Percentiles rank a stretch among this genome's conserved stretches.
Conservation (phyloP, 225 moss, liverwort and hornwort species). For the Physcomitrium patens region DNA sequence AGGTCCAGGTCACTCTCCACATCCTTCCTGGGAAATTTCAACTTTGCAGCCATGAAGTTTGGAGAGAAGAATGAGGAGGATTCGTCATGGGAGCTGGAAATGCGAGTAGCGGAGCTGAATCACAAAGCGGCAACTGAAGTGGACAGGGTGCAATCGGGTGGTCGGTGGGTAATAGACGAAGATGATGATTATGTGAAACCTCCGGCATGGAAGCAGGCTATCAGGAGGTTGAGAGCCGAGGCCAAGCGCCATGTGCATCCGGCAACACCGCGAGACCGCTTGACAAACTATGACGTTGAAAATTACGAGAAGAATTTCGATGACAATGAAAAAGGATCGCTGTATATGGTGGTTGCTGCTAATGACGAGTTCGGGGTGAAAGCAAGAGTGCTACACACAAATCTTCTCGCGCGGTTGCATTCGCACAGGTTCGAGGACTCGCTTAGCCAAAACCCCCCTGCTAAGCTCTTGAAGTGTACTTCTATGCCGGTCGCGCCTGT, state of each 20-base stretch:
- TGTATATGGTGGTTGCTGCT: constrained; percentile 18
- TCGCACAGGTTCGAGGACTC: constrained; percentile 33
- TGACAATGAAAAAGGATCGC: constrained; percentile 16
- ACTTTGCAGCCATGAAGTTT: constrained; percentile 35
- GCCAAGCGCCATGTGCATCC: constrained; percentile 49
- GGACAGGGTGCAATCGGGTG: constrained; percentile 32
- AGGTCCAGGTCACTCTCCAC: constrained; percentile 32
- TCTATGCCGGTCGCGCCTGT: constrained; percentile 36
- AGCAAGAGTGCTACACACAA: constrained; percentile 42
- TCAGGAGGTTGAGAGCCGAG: constrained; percentile 46
- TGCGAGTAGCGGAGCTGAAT: constrained; percentile 44
- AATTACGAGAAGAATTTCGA: constrained; percentile 62
- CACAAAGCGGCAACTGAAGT: constrained; percentile 37
- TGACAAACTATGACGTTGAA: constrained; percentile 40
- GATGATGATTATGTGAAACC: constrained; percentile 51
- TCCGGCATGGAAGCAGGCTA: constrained; percentile 60
- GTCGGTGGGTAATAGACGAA: constrained; percentile 46
- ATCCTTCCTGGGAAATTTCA: constrained; percentile 35
- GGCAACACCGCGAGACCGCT: constrained; percentile 12
- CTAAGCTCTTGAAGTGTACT: constrained; percentile 22
- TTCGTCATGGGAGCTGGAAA: constrained; percentile 4
- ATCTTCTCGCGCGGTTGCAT: constrained; percentile 46
- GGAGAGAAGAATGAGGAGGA: constrained; percentile 25
- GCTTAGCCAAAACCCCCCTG: background rate
- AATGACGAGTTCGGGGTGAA: constrained; percentile 37